Evolutionary conservation across 768 basidiomycete species (phyloP).

Genomic region (Hydnomerulius pinastri): DNA sequence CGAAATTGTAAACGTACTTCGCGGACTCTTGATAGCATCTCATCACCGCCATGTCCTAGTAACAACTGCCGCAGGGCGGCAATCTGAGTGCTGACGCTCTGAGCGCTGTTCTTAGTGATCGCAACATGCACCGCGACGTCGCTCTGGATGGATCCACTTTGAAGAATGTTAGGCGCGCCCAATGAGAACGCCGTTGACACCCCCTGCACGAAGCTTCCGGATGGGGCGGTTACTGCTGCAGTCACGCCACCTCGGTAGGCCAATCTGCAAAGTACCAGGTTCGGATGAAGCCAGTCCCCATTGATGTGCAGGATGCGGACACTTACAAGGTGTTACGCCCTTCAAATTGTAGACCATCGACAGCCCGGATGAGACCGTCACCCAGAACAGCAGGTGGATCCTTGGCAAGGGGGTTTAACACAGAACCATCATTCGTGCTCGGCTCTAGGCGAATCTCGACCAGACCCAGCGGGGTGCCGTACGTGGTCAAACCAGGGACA

Average conservation of each 20-base stretch:
- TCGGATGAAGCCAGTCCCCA: no score
- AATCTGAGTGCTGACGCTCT: constrained; percentile 69
- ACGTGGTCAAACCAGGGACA: constrained; percentile 69
- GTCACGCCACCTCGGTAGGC: constrained; percentile 72
- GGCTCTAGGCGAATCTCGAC: constrained; percentile 67
- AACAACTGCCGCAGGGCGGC: constrained; percentile 63
- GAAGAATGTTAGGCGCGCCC: constrained; percentile 36
- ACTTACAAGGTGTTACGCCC: constrained; percentile 15
- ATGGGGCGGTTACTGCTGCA: constrained; percentile 53
- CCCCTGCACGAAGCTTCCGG: constrained; percentile 54
- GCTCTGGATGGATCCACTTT: constrained; percentile 39
- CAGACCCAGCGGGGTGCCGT: constrained; percentile 71
- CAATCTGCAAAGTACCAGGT: no score
- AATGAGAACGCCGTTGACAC: constrained; percentile 64
- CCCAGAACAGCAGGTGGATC: constrained; percentile 36
- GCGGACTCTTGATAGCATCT: constrained; percentile 17
- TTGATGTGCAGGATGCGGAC: neutral
- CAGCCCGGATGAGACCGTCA: constrained; percentile 7
- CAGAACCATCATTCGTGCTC: constrained; percentile 68
- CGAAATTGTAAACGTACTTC: constrained; percentile 5
- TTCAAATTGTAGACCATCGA: constrained; percentile 17
- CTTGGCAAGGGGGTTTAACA: constrained; percentile 55
- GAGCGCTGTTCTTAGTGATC: constrained; percentile 40
- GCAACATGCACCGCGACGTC: constrained; percentile 64
- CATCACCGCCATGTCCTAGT: constrained; percentile 51